Evolutionary conservation across 192 early-diverging fungal genomes (phyloP), one percentile per base, ranked within the genome.

Genomic region (Dispira simplex): DNA sequence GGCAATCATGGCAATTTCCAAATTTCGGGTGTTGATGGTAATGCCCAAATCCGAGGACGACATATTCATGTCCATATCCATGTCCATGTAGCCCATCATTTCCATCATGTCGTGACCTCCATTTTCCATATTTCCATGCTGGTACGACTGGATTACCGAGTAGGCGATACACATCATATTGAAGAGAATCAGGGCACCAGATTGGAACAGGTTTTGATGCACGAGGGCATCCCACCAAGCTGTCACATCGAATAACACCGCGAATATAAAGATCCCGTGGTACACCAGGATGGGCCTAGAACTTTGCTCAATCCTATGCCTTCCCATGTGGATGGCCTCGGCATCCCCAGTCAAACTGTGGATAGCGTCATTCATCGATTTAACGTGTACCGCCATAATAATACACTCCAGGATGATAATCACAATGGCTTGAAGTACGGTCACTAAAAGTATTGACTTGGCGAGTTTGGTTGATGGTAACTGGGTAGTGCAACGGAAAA

Each of bases 191-290:
- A 27, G 16, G 12, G 56, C 25, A 11, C 8, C 26, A 5, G 32
- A n/a, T 28, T 58, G 56, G 26, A 58, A 26, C 0, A 58, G 11
- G 26, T 58, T 58, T 43, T 58, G 56, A 10, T 6, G 8, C 21
- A 28, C 8, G 10, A 58, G 25, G 56, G 56, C 56, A 26, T 27
- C 27, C 56, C 56, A 58, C 56, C 56, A 58, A 9, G 56, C 25
- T 8, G 8, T 8, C 13, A 27, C 26, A 10, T n/a, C n/a, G 16
- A 32, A 58, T 2, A 58, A 11, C 26, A 26, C 56, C 25, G 56
- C 56, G 28, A 58, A 58, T 11, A 43, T n/a, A 27, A 27, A 28
- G 18, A 58, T 43, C 25, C 11, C 25, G 26, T 58, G 20, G 56
- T 58, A 58, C 32, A 39, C 32, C 32, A 39, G 32, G 32, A 39